phyloP scores from a whole-genome alignment of 2,329 filamentous ascomycete genomes.

The Trichoderma atroviride region DNA sequence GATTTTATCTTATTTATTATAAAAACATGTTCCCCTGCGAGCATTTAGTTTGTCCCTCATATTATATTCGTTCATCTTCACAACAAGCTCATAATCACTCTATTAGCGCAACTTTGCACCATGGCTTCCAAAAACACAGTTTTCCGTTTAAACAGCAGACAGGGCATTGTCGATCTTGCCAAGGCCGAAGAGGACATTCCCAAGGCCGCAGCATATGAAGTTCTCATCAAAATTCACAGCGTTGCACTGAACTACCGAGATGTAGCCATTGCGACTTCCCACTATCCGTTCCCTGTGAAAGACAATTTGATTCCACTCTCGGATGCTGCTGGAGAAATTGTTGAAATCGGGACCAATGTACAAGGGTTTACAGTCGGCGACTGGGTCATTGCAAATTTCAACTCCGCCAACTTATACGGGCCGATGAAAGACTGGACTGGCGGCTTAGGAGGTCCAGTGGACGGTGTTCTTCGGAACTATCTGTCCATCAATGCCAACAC shows the following conservation, averaged over 20 bases:
- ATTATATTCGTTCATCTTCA: not conserved
- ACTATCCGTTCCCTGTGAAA: not conserved
- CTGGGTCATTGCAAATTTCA: not conserved
- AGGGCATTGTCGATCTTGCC: not conserved
- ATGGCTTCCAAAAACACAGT: not conserved
- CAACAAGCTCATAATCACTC: not conserved
- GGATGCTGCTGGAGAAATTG: not conserved
- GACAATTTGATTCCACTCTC: not conserved
- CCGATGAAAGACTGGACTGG: not conserved
- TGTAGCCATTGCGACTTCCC: not conserved
- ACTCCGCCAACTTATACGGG: not conserved
- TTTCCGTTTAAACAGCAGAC: not conserved
- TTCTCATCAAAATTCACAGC: not conserved
- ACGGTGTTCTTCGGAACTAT: not conserved
- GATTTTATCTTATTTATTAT: not conserved
- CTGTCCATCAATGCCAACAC: not conserved
- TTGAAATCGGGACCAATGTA: not conserved
- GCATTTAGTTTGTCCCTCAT: not conserved
- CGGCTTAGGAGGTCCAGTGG: not conserved
- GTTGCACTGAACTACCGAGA: not conserved
- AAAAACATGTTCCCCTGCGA: not conserved
- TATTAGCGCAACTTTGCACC: not conserved
- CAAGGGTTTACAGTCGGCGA: not conserved
- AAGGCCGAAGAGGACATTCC: not conserved
- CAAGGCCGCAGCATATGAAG: not conserved